Base-by-base conservation (phyloP, 225 moss, liverwort and hornwort species). In the Polytrichum commune region DNA sequence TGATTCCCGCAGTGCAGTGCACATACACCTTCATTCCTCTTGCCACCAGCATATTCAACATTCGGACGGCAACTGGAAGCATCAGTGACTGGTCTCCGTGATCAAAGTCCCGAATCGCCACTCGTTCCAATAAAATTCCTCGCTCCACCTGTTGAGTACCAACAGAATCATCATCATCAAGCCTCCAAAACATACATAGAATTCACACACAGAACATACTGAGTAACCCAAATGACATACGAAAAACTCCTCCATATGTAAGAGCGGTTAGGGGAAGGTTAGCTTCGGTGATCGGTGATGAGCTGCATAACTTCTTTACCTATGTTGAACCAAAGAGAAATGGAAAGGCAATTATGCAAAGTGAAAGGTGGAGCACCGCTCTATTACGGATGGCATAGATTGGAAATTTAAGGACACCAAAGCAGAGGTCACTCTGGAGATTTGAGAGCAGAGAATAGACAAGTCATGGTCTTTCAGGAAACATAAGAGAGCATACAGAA, bases 51-150 rank as follows among this genome's bases (percentile, higher is more conserved):
- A 55, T 80, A 57, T 85, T 88, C 65, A 88, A 54, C 5, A 88
- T 24, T 5, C 88, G 78, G 5, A 88, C 80, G 1, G 88, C 88
- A 0, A 84, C 84, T 28, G 88, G 84, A 35, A 88, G 84, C 88
- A 88, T 88, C 65, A 88, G 32, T 0, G 84, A 77, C 8, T 88
- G 88, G 78, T 88, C 88, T 54, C 82, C 88, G 54, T 85, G 82
- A 63, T 88, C 88, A 53, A 88, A 88, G 67, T 88, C 88, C 20
- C 88, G 84, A 24, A 88, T 84, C n/a, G 82, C 88, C 73, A 88
- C 88, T 29, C 84, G 77, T 65, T 85, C 88, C 64, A 82, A 68
- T 10, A 65, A 79, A 60, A 88, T 25, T 18, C 84, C 88, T 61
- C 84, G 84, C 78, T 88, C 88, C 73, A 88, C 74, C 81, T 81